Conservation (phyloP, 1,284 basidiomycete genomes). For the Exobasidium rhododendri region DNA sequence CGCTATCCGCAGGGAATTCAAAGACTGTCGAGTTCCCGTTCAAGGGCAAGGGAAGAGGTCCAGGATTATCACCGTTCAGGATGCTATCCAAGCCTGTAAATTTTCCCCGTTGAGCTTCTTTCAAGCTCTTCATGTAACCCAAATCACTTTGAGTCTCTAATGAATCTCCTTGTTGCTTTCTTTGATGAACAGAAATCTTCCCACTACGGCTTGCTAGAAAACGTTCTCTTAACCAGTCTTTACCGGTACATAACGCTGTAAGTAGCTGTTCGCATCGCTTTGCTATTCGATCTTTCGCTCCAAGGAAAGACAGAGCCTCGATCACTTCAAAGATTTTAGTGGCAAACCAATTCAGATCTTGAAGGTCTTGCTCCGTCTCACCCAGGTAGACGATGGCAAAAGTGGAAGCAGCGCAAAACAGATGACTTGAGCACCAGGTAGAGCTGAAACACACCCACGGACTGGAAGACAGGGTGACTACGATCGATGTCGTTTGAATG, state of each 20-base stretch:
- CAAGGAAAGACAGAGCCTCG: constrained; percentile 1
- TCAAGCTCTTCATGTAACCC: background rate
- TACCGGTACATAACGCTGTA: constrained; percentile 6
- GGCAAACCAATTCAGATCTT: constrained; percentile 11
- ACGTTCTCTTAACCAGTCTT: background rate
- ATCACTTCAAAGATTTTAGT: constrained; percentile 12
- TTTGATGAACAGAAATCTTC: background rate
- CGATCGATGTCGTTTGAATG: background rate
- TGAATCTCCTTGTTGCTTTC: background rate
- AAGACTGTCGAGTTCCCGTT: no score
- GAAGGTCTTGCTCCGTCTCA: background rate
- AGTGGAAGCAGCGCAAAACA: constrained; percentile 9
- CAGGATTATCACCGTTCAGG: background rate
- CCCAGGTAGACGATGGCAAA: constrained; percentile 11
- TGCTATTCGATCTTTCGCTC: constrained; percentile 8
- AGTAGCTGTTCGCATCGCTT: constrained; percentile 8
- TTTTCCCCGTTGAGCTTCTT: background rate
- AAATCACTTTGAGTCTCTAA: background rate
- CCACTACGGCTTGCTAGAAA: background rate
- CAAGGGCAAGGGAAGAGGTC: no score
- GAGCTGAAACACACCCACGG: background rate
- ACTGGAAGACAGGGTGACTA: background rate
- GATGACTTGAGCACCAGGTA: background rate
- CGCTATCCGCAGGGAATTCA: background rate
- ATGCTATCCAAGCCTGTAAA: background rate